Percentiles rank a stretch among this genome's conserved stretches.
Conservation (phyloP, 1,139 yeast genomes). For the Yamadazyma kanchanaburiensis region DNA sequence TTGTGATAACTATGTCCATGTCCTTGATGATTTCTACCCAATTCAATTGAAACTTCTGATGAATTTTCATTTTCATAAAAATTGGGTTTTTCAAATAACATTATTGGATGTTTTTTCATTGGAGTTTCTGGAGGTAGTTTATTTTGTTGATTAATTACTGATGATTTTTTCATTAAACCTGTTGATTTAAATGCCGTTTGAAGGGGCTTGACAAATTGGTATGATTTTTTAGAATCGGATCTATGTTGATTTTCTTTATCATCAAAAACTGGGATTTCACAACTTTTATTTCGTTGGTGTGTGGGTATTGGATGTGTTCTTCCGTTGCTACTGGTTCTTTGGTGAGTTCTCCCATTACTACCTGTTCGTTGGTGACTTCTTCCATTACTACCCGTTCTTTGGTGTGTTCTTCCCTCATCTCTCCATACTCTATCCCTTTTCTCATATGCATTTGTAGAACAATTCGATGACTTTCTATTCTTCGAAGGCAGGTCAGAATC, state of each 20-base stretch:
- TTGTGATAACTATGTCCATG: conserved; percentile 18
- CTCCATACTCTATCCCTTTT: too few species aligned
- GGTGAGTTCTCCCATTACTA: too few species aligned
- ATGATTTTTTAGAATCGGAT: conserved; percentile 40
- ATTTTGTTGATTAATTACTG: conserved; percentile 22
- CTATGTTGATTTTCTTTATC: conserved; percentile 13
- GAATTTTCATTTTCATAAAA: conserved; percentile 12
- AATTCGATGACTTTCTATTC: conserved; percentile 26
- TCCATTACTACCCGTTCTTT: too few species aligned
- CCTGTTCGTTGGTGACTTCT: too few species aligned
- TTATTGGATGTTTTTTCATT: conserved; percentile 59
- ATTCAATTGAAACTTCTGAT: conserved; percentile 32
- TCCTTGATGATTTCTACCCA: conserved; percentile 30
- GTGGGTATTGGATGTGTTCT: neutral
- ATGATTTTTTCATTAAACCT: conserved; percentile 71
- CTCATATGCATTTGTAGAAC: conserved; percentile 8
- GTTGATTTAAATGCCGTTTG: conserved; percentile 81
- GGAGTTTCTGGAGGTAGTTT: conserved; percentile 76
- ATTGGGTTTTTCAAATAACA: conserved; percentile 18
- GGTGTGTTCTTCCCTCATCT: too few species aligned
- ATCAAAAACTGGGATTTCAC: neutral
- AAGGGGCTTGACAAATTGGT: conserved; percentile 73
- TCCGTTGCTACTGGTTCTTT: neutral
- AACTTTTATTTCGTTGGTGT: too few species aligned
- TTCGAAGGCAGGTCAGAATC: conserved; percentile 27